A percentile compares a stretch with the other conserved stretches of the same genome.
phyloP scores from a whole-genome alignment of 139 green algal species.

The Chlorella ohadii region DNA sequence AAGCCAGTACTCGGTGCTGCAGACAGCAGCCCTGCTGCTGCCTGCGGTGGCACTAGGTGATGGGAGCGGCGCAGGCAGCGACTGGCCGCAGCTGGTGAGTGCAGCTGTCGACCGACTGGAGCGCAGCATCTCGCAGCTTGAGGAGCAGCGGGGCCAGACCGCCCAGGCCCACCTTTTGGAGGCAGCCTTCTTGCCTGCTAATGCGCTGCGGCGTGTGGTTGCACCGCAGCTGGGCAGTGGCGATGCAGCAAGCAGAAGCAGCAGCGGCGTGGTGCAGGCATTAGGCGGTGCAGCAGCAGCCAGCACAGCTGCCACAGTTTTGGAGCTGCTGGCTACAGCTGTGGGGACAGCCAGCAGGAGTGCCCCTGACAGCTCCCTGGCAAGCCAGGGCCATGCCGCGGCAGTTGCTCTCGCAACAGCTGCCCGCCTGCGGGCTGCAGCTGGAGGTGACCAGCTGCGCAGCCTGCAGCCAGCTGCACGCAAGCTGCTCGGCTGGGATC shows the following conservation, averaged over 20 bases:
- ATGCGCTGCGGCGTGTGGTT: background rate
- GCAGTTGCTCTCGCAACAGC: slow-evolving; percentile 16
- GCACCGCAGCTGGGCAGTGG: slow-evolving; percentile 21
- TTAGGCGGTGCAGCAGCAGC: background rate
- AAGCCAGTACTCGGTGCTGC: background rate
- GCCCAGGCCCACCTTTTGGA: background rate
- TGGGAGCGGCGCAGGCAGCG: background rate
- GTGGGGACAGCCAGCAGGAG: background rate
- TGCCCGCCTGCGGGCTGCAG: background rate
- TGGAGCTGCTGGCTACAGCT: background rate
- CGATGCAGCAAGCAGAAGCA: background rate
- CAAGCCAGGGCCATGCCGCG: slow-evolving; percentile 24
- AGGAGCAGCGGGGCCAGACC: background rate
- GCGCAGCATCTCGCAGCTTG: background rate
- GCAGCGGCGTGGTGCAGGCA: background rate
- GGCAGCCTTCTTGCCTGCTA: slow-evolving; percentile 14
- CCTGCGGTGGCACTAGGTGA: background rate
- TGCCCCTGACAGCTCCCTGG: background rate
- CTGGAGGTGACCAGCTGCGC: background rate
- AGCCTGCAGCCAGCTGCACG: background rate
- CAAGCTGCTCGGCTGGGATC: background rate
- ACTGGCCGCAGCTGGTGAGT: background rate
- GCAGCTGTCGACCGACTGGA: background rate
- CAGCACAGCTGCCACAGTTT: background rate
- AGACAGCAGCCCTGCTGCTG: slow-evolving; percentile 10